These are phyloP conservation scores for Asterophora lycoperdoides DNA, from an alignment of 768 basidiomycete genomes.

Conservation along the genomic window DNA sequence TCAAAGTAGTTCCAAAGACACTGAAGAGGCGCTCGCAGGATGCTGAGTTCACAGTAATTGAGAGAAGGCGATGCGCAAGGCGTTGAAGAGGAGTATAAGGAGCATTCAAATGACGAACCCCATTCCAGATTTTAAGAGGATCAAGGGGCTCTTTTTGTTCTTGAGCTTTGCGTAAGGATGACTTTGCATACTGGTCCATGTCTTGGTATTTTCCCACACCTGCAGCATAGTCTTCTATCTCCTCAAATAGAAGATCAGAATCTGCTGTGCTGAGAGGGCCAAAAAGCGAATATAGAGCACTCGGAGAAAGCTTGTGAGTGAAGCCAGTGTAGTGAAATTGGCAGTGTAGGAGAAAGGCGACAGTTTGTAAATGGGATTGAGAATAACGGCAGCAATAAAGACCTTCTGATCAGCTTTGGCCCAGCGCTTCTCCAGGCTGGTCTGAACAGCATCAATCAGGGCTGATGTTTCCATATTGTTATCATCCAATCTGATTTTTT, in stretches of 20 bases:
- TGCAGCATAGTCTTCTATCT: background rate
- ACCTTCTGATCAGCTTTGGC: too few relatives aligned
- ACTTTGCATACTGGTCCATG: background rate
- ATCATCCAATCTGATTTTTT: constrained; percentile 14
- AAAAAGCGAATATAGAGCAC: constrained; percentile 16
- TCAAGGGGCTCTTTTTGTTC: background rate
- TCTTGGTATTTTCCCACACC: background rate
- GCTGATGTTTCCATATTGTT: background rate
- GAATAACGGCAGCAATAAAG: constrained; percentile 24
- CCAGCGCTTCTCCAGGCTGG: too few relatives aligned
- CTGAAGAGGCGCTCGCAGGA: constrained; percentile 15
- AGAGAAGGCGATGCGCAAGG: constrained; percentile 19
- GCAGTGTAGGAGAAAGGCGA: constrained; percentile 12
- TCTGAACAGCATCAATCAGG: too few relatives aligned
- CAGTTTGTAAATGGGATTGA: constrained; percentile 22
- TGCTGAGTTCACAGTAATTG: constrained; percentile 21
- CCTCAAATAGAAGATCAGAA: background rate
- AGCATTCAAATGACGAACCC: background rate
- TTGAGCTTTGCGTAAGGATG: background rate
- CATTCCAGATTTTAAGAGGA: constrained; percentile 8
- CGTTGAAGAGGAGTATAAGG: constrained; percentile 7
- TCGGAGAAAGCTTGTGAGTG: constrained; percentile 5
- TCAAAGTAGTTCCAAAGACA: constrained; percentile 17
- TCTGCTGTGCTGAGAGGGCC: background rate
- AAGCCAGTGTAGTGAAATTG: constrained; percentile 13